These are phyloP conservation scores for Colletotrichum sojae DNA, from an alignment of 2,329 filamentous ascomycete genomes.

Conservation along the genomic window DNA sequence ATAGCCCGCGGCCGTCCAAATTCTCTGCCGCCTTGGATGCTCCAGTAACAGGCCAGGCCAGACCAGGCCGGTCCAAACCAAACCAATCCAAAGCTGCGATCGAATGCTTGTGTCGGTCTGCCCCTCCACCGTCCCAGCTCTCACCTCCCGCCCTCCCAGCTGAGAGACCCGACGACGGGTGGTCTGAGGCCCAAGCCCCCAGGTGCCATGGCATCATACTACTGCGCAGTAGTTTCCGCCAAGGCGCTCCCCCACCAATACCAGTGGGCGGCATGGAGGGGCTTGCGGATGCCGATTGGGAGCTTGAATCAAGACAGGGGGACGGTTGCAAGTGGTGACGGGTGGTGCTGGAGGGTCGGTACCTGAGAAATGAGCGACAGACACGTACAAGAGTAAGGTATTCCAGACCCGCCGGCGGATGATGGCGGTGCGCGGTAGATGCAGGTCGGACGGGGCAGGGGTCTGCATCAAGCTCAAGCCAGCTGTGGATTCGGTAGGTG, in stretches of 20 bases:
- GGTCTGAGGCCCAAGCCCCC: conserved; percentile 35
- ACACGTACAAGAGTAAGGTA: conserved; percentile 25
- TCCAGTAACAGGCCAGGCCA: conserved; percentile 11
- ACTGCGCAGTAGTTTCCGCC: conserved; percentile 38
- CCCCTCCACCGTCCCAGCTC: conserved; percentile 21
- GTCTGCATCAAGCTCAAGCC: conserved; percentile 41
- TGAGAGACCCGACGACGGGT: conserved; percentile 17
- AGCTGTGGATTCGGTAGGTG: conserved; percentile 37
- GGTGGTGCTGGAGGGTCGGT: conserved; percentile 9
- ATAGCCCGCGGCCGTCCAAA: conserved; percentile 10
- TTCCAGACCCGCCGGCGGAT: conserved; percentile 5
- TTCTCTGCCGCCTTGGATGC: neutral
- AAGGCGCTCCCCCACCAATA: conserved; percentile 39
- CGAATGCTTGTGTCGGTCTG: conserved; percentile 31
- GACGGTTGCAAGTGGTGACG: conserved; percentile 14
- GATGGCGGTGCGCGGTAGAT: conserved; percentile 24
- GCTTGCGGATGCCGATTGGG: conserved; percentile 38
- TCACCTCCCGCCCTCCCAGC: conserved; percentile 19
- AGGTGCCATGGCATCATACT: conserved; percentile 41
- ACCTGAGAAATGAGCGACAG: neutral
- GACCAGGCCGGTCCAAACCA: conserved; percentile 21
- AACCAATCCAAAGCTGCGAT: conserved; percentile 22
- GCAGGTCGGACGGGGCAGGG: conserved; percentile 35
- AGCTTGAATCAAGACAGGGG: conserved; percentile 36
- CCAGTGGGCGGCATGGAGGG: conserved; percentile 34